Evolutionary conservation across 495 filamentous ascomycete species (phyloP), one percentile per base, ranked within the genome.

Genomic region (Trichoderma virens): DNA sequence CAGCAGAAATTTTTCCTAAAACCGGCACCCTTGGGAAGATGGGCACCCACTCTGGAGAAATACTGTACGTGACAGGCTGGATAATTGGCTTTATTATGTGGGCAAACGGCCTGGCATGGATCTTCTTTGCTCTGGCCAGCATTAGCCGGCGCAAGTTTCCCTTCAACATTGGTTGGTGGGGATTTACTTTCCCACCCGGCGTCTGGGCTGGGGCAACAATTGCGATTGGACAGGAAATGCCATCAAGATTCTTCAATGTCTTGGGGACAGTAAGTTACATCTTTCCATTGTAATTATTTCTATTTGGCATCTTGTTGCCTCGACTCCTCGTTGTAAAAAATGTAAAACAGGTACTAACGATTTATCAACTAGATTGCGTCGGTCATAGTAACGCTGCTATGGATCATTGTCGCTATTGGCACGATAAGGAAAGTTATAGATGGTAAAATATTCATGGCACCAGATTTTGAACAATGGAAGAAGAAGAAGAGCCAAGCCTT

Each of bases 151-250:
- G 65, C 61, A 78, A 67, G 16, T 87, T 88, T 60, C 83, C 86
- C 0, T 88, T 88, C 68, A 87, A 87, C 62, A 82, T 87, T 67
- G 86, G 85, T 0, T 88, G 85, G 85, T 89, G 86, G 86, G 81
- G 80, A 4, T 87, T 88, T 59, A 84, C 78, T 1, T 89, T 88
- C 62, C 86, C 86, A 0, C 65, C 86, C 27, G 84, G 81, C 27
- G 82, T 82, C 18, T 85, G 81, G 67, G 76, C 85, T 0, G 67
- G 75, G 6, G 74, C 76, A 23, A 87, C 85, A 1, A 73, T 71
- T 14, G 70, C 75, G 61, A 66, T 87, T 6, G 83, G 76, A 2
- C 65, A 74, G 39, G 83, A 84, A 65, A 68, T 86, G 41, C 74
- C 75, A 1, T 86, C 80, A 4, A 61, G 30, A 5, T 83, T 88